These are phyloP conservation scores for Pseudomicrostroma phylloplanum DNA, from an alignment of 1,284 basidiomycete genomes.

Conservation along the genomic window DNA sequence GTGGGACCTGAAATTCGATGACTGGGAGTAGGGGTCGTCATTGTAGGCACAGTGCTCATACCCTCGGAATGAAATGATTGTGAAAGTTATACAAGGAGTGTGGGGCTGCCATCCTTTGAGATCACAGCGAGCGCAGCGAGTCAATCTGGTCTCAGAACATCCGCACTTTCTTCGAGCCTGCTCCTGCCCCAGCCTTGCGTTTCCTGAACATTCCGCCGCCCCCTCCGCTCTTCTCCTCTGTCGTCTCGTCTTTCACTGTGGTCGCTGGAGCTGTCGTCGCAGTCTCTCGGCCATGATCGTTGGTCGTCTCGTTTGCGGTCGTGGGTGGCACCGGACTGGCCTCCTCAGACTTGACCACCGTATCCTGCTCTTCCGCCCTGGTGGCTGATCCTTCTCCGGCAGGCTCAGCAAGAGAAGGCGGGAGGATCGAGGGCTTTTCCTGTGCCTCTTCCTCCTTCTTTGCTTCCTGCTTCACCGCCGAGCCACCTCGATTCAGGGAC, in stretches of 20 bases:
- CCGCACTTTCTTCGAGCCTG: conserved; percentile 34
- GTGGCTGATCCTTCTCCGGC: too few relatives aligned
- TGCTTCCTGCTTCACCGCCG: conserved; percentile 7
- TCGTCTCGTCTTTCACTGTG: not conserved
- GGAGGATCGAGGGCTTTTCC: too few relatives aligned
- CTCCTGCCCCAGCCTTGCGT: conserved; percentile 30
- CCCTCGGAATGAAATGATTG: too few relatives aligned
- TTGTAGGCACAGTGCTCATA: too few relatives aligned
- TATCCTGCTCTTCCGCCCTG: not conserved
- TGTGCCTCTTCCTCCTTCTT: conserved; percentile 9
- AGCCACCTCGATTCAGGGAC: conserved; percentile 9
- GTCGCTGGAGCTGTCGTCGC: too few relatives aligned
- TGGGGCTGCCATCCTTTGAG: too few relatives aligned
- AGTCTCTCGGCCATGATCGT: not conserved
- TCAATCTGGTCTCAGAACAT: not conserved
- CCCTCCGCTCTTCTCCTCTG: conserved; percentile 2
- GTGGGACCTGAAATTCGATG: conserved; percentile 1
- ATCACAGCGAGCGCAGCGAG: too few relatives aligned
- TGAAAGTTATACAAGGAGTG: too few relatives aligned
- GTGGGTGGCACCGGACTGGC: too few relatives aligned
- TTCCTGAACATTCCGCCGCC: conserved; percentile 35
- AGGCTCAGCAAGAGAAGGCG: too few relatives aligned
- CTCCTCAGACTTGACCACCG: conserved; percentile 1
- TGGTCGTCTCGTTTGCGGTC: too few relatives aligned
- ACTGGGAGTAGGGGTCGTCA: not conserved